Conservation (phyloP, 352 stramenopile genomes). For the Phytophthora crassamura region DNA sequence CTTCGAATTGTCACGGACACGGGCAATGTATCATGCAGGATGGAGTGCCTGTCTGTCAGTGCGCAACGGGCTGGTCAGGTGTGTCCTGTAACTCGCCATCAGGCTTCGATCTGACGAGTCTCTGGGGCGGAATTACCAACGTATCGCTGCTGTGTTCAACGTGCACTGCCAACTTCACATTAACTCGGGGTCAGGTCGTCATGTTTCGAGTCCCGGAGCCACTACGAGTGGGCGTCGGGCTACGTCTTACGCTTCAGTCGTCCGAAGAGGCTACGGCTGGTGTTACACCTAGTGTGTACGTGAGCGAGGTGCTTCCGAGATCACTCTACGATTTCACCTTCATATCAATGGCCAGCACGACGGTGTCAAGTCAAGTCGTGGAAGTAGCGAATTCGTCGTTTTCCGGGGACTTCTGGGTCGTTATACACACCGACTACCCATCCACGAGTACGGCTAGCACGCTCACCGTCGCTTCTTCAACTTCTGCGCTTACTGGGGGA, state of each 20-base stretch:
- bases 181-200: constrained; percentile 54
- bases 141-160: constrained; percentile 61
- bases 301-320: constrained; percentile 71
- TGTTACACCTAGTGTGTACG: constrained; percentile 63
- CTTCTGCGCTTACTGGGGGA: constrained; percentile 3
- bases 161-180: constrained; percentile 50
- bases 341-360: constrained; percentile 49
- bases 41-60: constrained; percentile 51
- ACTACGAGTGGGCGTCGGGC: constrained; percentile 54
- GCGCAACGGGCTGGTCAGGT: constrained; percentile 64
- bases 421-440: constrained; percentile 73
- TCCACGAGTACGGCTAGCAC: constrained; percentile 17
- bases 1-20: constrained; percentile 56
- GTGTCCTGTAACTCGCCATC: constrained; percentile 66
- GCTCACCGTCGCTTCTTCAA: constrained; percentile 21
- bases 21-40: constrained; percentile 55
- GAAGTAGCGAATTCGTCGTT: constrained; percentile 59
- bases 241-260: constrained; percentile 39
- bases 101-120: constrained; percentile 58
- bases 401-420: constrained; percentile 74
- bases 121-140: constrained; percentile 65
- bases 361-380: constrained; percentile 39
- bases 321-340: constrained; percentile 80
- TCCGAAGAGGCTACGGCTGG: constrained; percentile 17
- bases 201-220: constrained; percentile 77